Evolutionary conservation across 768 basidiomycete species (phyloP), one percentile per base, ranked within the genome.

Genomic region (Pleurotus cornucopiae): DNA sequence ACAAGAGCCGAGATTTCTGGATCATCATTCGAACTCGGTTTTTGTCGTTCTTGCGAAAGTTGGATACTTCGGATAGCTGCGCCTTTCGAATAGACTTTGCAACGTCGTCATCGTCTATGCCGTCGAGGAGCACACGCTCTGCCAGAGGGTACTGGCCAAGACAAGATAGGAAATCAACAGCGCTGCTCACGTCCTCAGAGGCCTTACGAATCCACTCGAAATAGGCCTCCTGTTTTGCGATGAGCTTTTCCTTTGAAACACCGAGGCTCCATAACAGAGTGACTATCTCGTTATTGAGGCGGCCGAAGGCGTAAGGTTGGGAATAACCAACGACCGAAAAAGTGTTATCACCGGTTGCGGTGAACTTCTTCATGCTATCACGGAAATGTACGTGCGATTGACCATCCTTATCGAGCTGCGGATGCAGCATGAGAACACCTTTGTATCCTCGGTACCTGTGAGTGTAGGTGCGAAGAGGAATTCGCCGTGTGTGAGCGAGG

Each of bases 361-460:
- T 74, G 68, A 88, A 87, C 61, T 88, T 88, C 64, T 82, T 85
- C 82, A 86, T 86, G 66, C 85, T 86, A 57, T 80, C 77, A 16
- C 85, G 76, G 60, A 88, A 87, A 57, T 84, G 73, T 11, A 77
- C 80, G 0, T 80, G 68, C 48, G 77, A 72, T 47, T 70, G 63
- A 53, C 74, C 75, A 46, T 78, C 70, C 21, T 61, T 66, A 59
- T 83, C 81, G 21, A 88, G 69, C n/a, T 76, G 69, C 0, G 83
- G 84, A 61, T 87, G 83, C 2, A 86, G 68, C 83, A 85, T 84
- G 18, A 86, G 65, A 5, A 88, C 86, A 4, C 86, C 86, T 69
- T 88, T 88, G 63, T 88, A 86, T 6, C 85, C 86, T n/a, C 77
- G 67, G 62, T 87, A 88, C 52, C 85, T 86, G 21, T 9, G 49